These are phyloP conservation scores for Nadsonia commutata DNA, from an alignment of 1,139 yeast genomes.

Conservation along the genomic window DNA sequence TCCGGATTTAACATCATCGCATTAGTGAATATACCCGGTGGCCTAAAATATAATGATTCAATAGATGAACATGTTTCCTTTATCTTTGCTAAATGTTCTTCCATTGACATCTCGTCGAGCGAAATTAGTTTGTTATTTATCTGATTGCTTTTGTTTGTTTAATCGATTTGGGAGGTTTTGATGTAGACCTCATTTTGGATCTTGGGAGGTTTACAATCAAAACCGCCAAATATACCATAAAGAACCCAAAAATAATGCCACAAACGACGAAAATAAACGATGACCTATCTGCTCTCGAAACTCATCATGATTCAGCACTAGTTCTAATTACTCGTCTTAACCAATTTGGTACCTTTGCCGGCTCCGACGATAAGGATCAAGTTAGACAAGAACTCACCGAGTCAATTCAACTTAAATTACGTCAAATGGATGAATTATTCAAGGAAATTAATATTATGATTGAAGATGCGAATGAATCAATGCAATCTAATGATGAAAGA, in stretches of 20 bases:
- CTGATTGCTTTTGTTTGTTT: no score
- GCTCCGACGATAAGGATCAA: not conserved
- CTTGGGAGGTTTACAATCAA: no score
- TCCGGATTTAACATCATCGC: constrained; percentile 41
- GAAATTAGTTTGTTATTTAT: no score
- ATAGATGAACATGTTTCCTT: constrained; percentile 19
- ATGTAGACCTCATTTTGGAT: no score
- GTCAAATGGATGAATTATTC: not conserved
- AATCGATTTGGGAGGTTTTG: no score
- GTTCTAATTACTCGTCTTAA: not conserved
- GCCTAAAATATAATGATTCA: constrained; percentile 29
- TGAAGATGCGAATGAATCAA: not conserved
- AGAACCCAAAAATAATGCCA: no score
- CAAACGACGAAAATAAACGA: no score
- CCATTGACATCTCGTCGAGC: constrained; percentile 12
- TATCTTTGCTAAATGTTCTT: constrained; percentile 15
- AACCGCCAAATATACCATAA: no score
- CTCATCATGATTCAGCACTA: not conserved
- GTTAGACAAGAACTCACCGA: not conserved
- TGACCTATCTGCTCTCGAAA: not conserved
- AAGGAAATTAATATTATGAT: not conserved
- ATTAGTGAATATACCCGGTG: constrained; percentile 52
- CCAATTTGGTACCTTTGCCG: not conserved
- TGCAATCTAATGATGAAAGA: not conserved
- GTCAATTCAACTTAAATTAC: not conserved